Evolutionary conservation across 257 asterid species (phyloP).

Genomic region (Solanum arcanum): DNA sequence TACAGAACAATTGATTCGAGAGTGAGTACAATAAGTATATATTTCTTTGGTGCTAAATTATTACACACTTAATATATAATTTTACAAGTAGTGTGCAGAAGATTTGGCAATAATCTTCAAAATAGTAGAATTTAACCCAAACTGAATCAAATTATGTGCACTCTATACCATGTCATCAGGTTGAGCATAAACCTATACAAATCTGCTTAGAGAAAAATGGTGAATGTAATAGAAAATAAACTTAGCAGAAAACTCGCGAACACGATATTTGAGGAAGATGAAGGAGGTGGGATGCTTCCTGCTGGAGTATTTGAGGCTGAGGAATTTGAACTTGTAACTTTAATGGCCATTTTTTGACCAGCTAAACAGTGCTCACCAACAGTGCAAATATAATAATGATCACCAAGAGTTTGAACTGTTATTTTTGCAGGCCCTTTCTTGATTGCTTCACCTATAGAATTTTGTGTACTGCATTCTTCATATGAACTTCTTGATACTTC

Average conservation of each 20-base stretch:
- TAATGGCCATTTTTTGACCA: constrained; percentile 12
- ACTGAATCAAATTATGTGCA: not conserved
- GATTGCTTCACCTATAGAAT: not conserved
- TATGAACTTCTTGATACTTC: not conserved
- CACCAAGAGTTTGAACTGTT: constrained; percentile 2
- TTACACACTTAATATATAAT: not conserved
- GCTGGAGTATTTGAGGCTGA: not conserved
- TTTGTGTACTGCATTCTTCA: not conserved
- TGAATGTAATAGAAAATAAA: not conserved
- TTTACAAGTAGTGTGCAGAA: not conserved
- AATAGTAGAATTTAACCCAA: not conserved
- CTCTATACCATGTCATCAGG: not conserved
- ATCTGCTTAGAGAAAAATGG: not conserved
- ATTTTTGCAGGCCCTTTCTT: constrained; percentile 1
- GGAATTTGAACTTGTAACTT: not conserved
- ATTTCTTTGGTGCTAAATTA: not conserved
- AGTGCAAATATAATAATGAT: constrained; percentile 11
- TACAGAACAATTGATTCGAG: not conserved
- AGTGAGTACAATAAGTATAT: not conserved
- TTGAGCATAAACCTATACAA: not conserved
- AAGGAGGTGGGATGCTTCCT: not conserved
- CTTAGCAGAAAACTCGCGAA: not conserved
- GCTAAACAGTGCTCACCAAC: not conserved
- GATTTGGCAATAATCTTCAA: not conserved
- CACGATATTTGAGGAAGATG: not conserved